Evolutionary conservation across 129 eudicot species (phyloP).

Genomic region (Tagetes patula): DNA sequence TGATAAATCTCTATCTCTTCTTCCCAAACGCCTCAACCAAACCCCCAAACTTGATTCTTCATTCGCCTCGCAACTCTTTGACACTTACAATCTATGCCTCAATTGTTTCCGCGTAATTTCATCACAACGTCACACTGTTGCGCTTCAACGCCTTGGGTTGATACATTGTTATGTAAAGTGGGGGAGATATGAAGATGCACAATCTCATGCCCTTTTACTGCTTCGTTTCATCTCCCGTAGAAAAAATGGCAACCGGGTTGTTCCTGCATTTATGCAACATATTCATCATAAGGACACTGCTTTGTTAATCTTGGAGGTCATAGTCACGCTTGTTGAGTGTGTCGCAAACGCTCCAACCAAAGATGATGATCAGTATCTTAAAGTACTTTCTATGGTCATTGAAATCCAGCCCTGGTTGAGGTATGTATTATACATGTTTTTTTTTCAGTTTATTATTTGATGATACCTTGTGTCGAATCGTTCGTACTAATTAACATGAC

Average conservation of each 20-base stretch:
- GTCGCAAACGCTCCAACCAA: conserved; percentile 42
- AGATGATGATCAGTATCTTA: conserved; percentile 41
- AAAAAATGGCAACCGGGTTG: conserved; percentile 26
- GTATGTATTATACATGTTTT: conserved; percentile 33
- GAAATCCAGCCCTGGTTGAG: conserved; percentile 70
- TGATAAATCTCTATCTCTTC: conserved; percentile 47
- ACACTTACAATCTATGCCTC: conserved; percentile 54
- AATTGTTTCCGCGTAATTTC: conserved; percentile 47
- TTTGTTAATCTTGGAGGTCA: conserved; percentile 50
- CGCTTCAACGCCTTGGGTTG: conserved; percentile 58
- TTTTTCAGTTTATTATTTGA: background rate
- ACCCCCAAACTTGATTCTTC: conserved; percentile 45
- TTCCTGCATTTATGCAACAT: conserved; percentile 46
- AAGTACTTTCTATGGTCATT: conserved; percentile 44
- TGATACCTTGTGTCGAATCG: background rate
- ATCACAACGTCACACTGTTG: conserved; percentile 49
- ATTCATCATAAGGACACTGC: conserved; percentile 51
- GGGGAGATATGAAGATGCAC: conserved; percentile 57
- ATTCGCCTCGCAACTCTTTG: conserved; percentile 41
- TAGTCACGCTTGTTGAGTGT: conserved; percentile 62
- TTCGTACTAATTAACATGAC: conserved; percentile 13
- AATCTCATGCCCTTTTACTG: conserved; percentile 45
- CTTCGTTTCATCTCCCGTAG: conserved; percentile 40
- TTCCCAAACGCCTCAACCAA: conserved; percentile 72
- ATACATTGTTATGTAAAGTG: conserved; percentile 61